phyloP scores from a whole-genome alignment of 1,284 basidiomycete genomes.

The Lentinus polychrous region DNA sequence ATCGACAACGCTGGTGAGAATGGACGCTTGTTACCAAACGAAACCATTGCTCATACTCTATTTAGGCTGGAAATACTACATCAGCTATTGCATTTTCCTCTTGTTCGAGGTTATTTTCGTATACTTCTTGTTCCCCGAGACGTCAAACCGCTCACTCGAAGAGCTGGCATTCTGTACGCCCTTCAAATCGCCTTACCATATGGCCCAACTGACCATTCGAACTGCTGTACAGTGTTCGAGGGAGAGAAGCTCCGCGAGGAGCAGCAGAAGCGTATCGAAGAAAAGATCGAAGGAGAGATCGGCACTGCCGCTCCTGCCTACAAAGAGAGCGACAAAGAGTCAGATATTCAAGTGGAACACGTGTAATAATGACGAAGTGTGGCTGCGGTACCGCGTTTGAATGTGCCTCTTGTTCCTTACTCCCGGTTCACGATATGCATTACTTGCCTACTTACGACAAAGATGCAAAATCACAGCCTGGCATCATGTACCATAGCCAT shows the following conservation, averaged over 20 bases:
- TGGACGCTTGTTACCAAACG: background rate
- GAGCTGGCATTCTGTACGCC: constrained; percentile 53
- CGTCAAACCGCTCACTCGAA: constrained; percentile 45
- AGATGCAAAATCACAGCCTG: too few species aligned
- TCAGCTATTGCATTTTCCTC: constrained; percentile 23
- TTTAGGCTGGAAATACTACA: constrained; percentile 27
- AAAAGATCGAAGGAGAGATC: constrained; percentile 27
- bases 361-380: background rate
- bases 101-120: constrained; percentile 47
- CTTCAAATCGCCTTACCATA: background rate
- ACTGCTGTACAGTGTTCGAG: constrained; percentile 36
- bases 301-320: constrained; percentile 9
- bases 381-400: background rate
- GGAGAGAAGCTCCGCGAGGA: constrained; percentile 35
- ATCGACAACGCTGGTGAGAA: constrained; percentile 39
- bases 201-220: background rate
- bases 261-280: constrained; percentile 38
- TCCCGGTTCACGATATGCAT: background rate
- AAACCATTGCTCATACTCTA: background rate
- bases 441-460: background rate
- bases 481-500: too few species aligned
- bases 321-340: constrained; percentile 17
- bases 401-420: background rate
- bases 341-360: constrained; percentile 18
- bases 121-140: constrained; percentile 45